phyloP scores from a whole-genome alignment of 441 rosid genomes.

The Gossypium gossypioides region DNA sequence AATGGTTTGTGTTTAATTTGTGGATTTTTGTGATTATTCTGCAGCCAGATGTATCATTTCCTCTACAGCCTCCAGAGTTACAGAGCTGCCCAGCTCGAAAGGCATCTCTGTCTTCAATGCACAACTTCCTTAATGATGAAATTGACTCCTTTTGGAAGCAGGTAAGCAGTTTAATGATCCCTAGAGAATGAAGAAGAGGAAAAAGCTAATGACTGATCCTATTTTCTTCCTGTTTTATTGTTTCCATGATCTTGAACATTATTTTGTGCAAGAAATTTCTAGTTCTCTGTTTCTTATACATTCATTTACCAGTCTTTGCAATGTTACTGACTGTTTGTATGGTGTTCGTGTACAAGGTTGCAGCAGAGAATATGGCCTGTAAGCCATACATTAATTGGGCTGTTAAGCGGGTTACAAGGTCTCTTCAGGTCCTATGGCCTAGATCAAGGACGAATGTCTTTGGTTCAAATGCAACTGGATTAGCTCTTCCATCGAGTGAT shows the following conservation, averaged over 20 bases:
- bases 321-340: constrained; percentile 17
- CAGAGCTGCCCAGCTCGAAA: constrained; percentile 47
- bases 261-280: not conserved
- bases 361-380: constrained; percentile 66
- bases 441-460: constrained; percentile 83
- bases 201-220: not conserved
- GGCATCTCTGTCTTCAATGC: constrained; percentile 60
- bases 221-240: not conserved
- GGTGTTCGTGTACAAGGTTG: constrained; percentile 47
- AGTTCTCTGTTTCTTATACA: constrained; percentile 3
- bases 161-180: constrained; percentile 30
- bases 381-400: constrained; percentile 93
- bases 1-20: constrained; percentile 12
- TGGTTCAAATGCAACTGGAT: constrained; percentile 93
- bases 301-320: not conserved
- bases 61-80: constrained; percentile 65
- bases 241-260: constrained; percentile 1
- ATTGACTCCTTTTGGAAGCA: constrained; percentile 84
- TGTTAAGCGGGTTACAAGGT: constrained; percentile 83
- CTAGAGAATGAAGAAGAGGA: constrained; percentile 1
- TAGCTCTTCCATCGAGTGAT: constrained; percentile 94
- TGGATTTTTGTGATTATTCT: constrained; percentile 22
- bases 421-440: constrained; percentile 98
- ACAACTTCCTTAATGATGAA: constrained; percentile 66
- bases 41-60: constrained; percentile 88